Conservation (phyloP, 2,329 filamentous ascomycete species). For the Xenosphaeropsis pyriputrescens region DNA sequence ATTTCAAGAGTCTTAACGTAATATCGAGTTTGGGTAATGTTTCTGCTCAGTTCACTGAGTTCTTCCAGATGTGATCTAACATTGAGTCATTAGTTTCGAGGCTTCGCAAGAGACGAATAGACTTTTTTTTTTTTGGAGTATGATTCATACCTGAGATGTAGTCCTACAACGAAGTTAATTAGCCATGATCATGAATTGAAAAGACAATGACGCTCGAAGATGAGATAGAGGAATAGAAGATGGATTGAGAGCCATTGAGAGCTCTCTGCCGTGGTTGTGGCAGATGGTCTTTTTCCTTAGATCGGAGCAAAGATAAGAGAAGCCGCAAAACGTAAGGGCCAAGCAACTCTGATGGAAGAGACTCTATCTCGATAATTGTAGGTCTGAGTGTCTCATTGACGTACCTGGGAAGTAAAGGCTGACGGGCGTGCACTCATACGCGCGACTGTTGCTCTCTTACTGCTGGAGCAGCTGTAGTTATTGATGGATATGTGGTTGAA, state of each 20-base stretch:
- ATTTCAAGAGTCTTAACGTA: constrained; percentile 7
- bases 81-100: no score
- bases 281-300: constrained; percentile 2
- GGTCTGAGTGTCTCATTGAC: constrained; percentile 4
- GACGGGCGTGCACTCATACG: constrained; percentile 79
- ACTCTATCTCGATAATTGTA: no score
- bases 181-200: constrained; percentile 6
- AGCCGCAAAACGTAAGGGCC: background rate
- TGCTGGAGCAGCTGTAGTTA: constrained; percentile 2
- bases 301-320: constrained; percentile 6
- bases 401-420: constrained; percentile 77
- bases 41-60: constrained; percentile 22
- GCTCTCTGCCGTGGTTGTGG: constrained; percentile 3
- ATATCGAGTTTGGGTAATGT: constrained; percentile 6
- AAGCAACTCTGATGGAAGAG: no score
- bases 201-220: constrained; percentile 4
- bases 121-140: constrained; percentile 8
- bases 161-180: constrained; percentile 32
- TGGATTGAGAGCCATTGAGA: background rate
- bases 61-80: constrained; percentile 27
- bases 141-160: constrained; percentile 55
- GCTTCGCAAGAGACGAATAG: background rate
- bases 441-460: constrained; percentile 26
- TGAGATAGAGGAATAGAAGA: background rate
- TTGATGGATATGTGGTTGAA: background rate